Percentiles rank a stretch among this genome's conserved stretches.
Conservation (phyloP, 1,139 yeast species). For the Meyerozyma carpophila region DNA sequence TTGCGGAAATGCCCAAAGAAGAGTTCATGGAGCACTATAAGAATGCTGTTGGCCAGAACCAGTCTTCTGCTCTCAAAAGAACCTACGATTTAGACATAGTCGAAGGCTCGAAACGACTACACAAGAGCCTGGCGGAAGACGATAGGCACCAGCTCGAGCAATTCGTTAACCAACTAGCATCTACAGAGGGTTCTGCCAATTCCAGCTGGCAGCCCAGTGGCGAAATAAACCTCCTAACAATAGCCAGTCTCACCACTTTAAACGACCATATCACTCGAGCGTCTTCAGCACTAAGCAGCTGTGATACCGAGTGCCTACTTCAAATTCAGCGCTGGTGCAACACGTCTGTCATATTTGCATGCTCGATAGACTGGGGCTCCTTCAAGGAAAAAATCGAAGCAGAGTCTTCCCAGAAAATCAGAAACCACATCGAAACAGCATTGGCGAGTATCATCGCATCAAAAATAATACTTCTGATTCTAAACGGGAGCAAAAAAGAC, state of each 20-base stretch:
- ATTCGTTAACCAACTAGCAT: not conserved
- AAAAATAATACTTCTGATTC: constrained; percentile 34
- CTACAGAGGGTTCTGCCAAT: not conserved
- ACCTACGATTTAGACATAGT: not conserved
- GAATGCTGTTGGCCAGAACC: not conserved
- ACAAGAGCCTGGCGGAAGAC: not conserved
- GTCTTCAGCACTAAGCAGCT: not conserved
- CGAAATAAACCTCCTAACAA: not conserved
- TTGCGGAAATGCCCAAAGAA: not conserved
- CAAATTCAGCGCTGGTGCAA: not conserved
- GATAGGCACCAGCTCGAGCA: not conserved
- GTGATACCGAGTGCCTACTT: not conserved
- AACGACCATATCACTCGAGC: not conserved
- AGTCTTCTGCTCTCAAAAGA: not conserved
- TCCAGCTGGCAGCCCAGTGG: not conserved
- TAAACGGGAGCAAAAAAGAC: constrained; percentile 35
- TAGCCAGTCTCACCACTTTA: not conserved
- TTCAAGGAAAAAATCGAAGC: constrained; percentile 34
- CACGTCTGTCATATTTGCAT: not conserved
- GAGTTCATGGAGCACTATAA: not conserved
- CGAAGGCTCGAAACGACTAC: not conserved
- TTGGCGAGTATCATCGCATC: constrained; percentile 24
- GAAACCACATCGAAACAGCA: constrained; percentile 16
- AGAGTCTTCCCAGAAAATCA: constrained; percentile 33
- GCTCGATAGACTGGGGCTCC: constrained; percentile 12